Evolutionary conservation across 352 stramenopile species (phyloP), one percentile per base, ranked within the genome.

Genomic region (Pythium aristosporum): DNA sequence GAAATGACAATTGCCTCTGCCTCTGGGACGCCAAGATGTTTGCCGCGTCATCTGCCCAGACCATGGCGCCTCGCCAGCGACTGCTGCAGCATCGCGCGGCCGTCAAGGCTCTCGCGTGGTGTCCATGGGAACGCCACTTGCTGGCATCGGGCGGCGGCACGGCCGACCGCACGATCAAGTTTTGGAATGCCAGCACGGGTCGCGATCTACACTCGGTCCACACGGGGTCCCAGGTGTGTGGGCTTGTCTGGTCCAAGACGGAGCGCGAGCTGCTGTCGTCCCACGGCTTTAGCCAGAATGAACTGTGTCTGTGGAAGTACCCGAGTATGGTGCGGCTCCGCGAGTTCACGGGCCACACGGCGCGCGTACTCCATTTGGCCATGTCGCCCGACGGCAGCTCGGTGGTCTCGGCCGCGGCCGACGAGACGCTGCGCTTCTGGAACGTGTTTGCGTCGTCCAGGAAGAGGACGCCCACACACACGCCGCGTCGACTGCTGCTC

Each of bases 361-460:
- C 87, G 12, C 84, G 96, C 44, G 93, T 99, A 1, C 80, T 99
- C 43, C 88, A 98, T 63, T 85, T 98, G 60, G 92, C 90, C 30
- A 74, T 92, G 43, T 97, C 90, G 50, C 96, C 96, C 15, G 92
- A 99, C 75, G 96, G 96, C 55, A 69, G 68, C 13, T 97, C 82
- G 36, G 92, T 98, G 18, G 89, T 97, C 32, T 98, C 96, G 5
- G 96, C 91, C 13, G 94, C 90, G 5, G 96, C 91, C 5, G 97
- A 99, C 74, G 96, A 99, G 79, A 99, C 94, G 8, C 79, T 99
- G 37, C 83, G 96, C 43, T 99, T 99, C 76, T 99, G 96, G 96
- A 91, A 98, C 65, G 77, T 99, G 1, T 99, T 85, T 39, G 58
- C 69, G 7, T 66, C 66, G 13, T 13, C 65, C 23, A 71, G 65